Conservation (phyloP, 352 stramenopile species). For the Salisapilia sapeloensis region DNA sequence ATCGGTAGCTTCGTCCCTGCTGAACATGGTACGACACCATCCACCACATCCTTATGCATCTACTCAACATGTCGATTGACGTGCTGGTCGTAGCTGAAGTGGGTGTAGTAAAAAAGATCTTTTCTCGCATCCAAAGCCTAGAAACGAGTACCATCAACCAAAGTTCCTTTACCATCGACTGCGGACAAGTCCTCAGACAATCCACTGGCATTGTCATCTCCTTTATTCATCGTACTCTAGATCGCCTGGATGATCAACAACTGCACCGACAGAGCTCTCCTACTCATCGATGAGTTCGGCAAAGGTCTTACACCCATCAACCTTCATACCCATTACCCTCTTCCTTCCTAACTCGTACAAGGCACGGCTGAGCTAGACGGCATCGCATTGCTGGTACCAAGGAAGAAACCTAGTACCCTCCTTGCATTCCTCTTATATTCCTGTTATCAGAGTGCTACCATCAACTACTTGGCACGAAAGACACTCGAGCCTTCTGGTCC, state of each 20-base stretch:
- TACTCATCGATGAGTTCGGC: conserved; percentile 77
- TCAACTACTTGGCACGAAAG: conserved; percentile 37
- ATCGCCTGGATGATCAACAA: conserved; percentile 76
- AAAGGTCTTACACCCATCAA: conserved; percentile 26
- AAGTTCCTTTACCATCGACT: conserved; percentile 82
- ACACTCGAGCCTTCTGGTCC: conserved; percentile 11
- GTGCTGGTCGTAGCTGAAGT: conserved; percentile 26
- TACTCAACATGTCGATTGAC: not conserved
- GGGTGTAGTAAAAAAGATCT: conserved; percentile 58
- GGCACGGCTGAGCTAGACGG: conserved; percentile 61
- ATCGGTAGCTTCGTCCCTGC: conserved; percentile 71
- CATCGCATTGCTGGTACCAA: conserved; percentile 45
- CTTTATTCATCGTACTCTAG: conserved; percentile 9
- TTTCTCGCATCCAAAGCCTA: conserved; percentile 70
- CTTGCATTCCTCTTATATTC: conserved; percentile 1
- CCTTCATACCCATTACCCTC: not conserved
- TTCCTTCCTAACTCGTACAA: conserved; percentile 4
- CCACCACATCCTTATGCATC: no score
- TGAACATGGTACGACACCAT: conserved; percentile 26
- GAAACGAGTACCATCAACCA: conserved; percentile 58
- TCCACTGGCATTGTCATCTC: not conserved
- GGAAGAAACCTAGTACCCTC: not conserved
- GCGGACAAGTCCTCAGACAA: conserved; percentile 35
- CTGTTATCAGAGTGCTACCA: conserved; percentile 16
- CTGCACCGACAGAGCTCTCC: conserved; percentile 28